Evolutionary conservation across 2,329 filamentous ascomycete genomes (phyloP).

Genomic region (Colletotrichum sp.): DNA sequence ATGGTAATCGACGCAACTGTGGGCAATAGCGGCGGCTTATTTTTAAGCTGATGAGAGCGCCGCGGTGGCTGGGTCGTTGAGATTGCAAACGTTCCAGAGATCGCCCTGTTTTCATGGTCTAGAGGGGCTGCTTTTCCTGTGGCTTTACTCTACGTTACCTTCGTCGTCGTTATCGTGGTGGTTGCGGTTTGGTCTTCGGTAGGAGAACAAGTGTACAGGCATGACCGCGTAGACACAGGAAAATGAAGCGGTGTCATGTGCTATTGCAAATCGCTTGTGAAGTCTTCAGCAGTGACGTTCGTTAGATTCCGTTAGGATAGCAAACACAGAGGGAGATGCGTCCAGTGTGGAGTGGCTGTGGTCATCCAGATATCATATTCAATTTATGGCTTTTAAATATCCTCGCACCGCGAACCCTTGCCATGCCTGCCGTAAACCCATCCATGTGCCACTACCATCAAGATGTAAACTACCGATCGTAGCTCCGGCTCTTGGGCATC

Average conservation of each 20-base stretch:
- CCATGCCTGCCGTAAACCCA: neutral
- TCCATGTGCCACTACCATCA: neutral
- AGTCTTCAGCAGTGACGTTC: rapidly evolving
- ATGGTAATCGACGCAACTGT: rapidly evolving
- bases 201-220: too few species aligned
- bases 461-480: too few species aligned
- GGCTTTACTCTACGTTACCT: neutral
- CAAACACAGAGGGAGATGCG: too few species aligned
- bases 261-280: neutral
- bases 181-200: neutral
- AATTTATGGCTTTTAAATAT: neutral
- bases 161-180: neutral
- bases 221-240: too few species aligned
- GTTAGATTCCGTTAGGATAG: too few species aligned
- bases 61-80: neutral
- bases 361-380: neutral
- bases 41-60: neutral
- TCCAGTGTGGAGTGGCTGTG: rapidly evolving
- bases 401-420: neutral
- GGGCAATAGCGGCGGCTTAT: neutral
- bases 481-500: constrained; percentile 42
- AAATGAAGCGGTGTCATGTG: rapidly evolving
- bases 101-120: rapidly evolving
- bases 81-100: neutral
- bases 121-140: rapidly evolving